phyloP scores from a whole-genome alignment of 495 filamentous ascomycete species.

The Cercophora newfieldiana region DNA sequence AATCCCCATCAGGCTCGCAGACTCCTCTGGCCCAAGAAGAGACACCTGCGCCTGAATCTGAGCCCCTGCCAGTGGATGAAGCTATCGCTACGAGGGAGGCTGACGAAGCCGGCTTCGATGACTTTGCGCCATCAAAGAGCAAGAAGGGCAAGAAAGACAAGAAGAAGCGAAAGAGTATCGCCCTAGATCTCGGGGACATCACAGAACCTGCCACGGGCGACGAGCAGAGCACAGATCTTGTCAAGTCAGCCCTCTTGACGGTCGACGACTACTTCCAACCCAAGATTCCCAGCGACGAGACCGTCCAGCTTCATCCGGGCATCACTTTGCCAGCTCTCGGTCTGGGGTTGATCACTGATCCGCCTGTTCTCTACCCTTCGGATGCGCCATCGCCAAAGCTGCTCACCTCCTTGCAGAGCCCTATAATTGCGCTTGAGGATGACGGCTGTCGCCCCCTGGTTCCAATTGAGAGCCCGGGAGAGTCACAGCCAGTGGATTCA shows the following conservation, averaged over 20 bases:
- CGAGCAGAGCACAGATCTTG: background rate
- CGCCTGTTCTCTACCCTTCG: slow-evolving; percentile 30
- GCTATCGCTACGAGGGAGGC: slow-evolving; percentile 14
- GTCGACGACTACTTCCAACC: slow-evolving; percentile 14
- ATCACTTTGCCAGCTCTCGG: slow-evolving; percentile 19
- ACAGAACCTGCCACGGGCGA: background rate
- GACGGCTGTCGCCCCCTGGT: background rate
- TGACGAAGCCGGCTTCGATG: slow-evolving; percentile 20
- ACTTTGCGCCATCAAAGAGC: slow-evolving; percentile 27
- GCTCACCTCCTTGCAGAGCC: slow-evolving; percentile 23
- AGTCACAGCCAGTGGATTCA: background rate
- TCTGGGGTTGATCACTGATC: slow-evolving; percentile 30
- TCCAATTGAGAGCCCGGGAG: slow-evolving; percentile 22
- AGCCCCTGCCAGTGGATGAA: background rate
- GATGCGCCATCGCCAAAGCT: slow-evolving; percentile 32
- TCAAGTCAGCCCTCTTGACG: background rate
- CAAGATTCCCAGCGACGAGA: slow-evolving; percentile 11
- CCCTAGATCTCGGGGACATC: slow-evolving; percentile 8
- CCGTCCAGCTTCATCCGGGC: slow-evolving; percentile 19
- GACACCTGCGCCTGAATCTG: background rate
- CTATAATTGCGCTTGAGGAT: slow-evolving; percentile 8
- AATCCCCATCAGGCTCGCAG: background rate
- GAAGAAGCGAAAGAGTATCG: slow-evolving; percentile 28
- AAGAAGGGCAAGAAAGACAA: slow-evolving; percentile 39
- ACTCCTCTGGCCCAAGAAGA: slow-evolving; percentile 19